A percentile compares a stretch with the other conserved stretches of the same genome.
Evolutionary conservation across 148 eudicot genomes (phyloP).

Genomic region (Nepenthes gracilis): DNA sequence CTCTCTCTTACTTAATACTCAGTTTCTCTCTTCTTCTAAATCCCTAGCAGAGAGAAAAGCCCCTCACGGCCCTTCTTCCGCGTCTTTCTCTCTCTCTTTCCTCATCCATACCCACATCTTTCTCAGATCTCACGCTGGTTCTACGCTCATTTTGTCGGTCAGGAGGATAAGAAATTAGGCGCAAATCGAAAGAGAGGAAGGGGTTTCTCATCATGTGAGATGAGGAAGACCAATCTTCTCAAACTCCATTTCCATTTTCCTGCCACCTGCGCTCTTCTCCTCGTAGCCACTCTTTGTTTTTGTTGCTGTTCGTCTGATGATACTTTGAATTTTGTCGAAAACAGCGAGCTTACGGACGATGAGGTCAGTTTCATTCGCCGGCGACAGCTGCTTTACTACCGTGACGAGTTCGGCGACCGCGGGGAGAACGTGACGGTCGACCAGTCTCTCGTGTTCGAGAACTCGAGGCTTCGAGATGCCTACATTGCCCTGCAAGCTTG

Average conservation of each 20-base stretch:
- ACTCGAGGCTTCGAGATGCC: conserved; percentile 43
- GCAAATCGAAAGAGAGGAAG: background rate
- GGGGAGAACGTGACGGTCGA: conserved; percentile 45
- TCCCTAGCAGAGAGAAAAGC: conserved; percentile 20
- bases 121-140: conserved; percentile 1
- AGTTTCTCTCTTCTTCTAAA: conserved; percentile 9
- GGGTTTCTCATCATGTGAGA: too few species aligned
- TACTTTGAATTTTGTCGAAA: background rate
- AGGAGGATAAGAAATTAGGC: background rate
- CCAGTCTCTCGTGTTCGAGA: conserved; percentile 36
- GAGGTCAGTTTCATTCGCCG: conserved; percentile 37
- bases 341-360: conserved; percentile 30
- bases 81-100: conserved; percentile 6
- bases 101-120: background rate
- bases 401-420: conserved; percentile 60
- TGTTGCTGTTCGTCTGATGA: background rate
- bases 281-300: background rate
- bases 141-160: background rate
- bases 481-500: conserved; percentile 88
- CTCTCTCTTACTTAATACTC: conserved; percentile 8
- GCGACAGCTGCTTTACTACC: conserved; percentile 58
- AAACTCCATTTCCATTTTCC: too few species aligned
- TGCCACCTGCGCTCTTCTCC: background rate
- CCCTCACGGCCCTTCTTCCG: background rate
- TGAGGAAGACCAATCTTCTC: too few species aligned